These are phyloP conservation scores for Fusarium falciforme DNA, from an alignment of 2,329 filamentous ascomycete species.

Conservation along the genomic window DNA sequence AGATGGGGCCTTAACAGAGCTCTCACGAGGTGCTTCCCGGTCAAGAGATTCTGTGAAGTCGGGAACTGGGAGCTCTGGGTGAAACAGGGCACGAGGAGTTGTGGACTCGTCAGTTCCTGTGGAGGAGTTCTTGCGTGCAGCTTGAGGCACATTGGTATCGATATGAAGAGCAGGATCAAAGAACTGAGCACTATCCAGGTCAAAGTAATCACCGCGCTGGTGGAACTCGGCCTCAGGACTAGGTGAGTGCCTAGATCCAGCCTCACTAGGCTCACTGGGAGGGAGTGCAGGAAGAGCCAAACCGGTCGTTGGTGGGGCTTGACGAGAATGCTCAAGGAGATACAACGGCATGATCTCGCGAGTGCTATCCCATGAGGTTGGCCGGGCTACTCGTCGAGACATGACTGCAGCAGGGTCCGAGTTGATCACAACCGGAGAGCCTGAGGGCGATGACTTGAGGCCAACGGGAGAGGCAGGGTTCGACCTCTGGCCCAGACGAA, in stretches of 20 bases:
- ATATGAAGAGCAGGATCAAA: conserved; percentile 50
- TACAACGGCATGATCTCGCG: conserved; percentile 85
- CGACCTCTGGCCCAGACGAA: conserved; percentile 62
- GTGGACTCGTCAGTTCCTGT: conserved; percentile 75
- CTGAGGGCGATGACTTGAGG: conserved; percentile 53
- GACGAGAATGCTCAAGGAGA: conserved; percentile 75
- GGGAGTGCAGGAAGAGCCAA: conserved; percentile 63
- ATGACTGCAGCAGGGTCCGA: conserved; percentile 47
- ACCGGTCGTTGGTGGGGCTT: conserved; percentile 49
- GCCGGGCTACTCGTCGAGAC: conserved; percentile 58
- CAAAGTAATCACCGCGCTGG: conserved; percentile 44
- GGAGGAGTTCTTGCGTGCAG: conserved; percentile 55
- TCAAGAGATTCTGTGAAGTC: neutral
- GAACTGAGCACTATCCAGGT: conserved; percentile 32
- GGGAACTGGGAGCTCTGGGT: conserved; percentile 44
- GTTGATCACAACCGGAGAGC: conserved; percentile 47
- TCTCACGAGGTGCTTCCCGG: neutral
- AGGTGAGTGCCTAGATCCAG: conserved; percentile 50
- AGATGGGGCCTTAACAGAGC: neutral
- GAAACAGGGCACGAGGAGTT: conserved; percentile 72
- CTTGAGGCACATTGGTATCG: conserved; percentile 51
- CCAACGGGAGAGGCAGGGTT: conserved; percentile 56
- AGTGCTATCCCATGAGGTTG: conserved; percentile 71
- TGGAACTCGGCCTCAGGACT: conserved; percentile 46
- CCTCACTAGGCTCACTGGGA: conserved; percentile 57